A percentile compares a stretch with the other conserved stretches of the same genome.
These are phyloP conservation scores for Schizonepeta tenuifolia DNA, from an alignment of 257 asterid genomes.

Conservation along the genomic window DNA sequence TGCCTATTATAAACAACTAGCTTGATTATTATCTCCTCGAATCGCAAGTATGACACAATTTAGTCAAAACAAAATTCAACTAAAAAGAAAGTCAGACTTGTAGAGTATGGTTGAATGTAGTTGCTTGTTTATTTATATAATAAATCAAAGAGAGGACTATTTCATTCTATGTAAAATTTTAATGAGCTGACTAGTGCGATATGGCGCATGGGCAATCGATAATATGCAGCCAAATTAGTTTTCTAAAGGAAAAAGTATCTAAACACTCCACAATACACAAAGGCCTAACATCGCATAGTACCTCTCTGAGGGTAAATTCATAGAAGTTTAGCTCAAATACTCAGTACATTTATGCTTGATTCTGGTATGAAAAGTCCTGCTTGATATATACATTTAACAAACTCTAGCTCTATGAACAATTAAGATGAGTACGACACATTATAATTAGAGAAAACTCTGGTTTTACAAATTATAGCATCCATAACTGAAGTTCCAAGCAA, in stretches of 20 bases:
- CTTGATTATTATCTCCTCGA: not conserved
- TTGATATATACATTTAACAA: not conserved
- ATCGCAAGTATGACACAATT: not conserved
- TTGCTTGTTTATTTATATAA: conserved; percentile 17
- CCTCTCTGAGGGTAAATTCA: not conserved
- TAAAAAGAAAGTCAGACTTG: not conserved
- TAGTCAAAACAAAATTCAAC: not conserved
- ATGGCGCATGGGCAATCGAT: conserved; percentile 94
- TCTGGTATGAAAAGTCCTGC: not conserved
- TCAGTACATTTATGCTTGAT: too few relatives aligned
- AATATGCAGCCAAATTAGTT: conserved; percentile 65
- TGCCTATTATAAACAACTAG: not conserved
- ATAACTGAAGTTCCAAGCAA: not conserved
- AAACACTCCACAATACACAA: not conserved
- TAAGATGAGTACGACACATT: not conserved
- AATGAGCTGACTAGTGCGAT: conserved; percentile 68
- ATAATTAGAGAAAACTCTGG: conserved; percentile 1
- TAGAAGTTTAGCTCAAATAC: too few relatives aligned
- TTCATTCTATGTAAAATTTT: not conserved
- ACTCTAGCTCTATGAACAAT: too few relatives aligned
- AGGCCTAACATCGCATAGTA: not conserved
- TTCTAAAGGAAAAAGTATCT: conserved; percentile 4
- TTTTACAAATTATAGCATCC: conserved; percentile 13
- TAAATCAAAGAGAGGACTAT: not conserved
- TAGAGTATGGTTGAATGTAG: not conserved